Evolutionary conservation across 306 rosid genomes (phyloP), one percentile per base, ranked within the genome.

Genomic region (Coriaria nepalensis): DNA sequence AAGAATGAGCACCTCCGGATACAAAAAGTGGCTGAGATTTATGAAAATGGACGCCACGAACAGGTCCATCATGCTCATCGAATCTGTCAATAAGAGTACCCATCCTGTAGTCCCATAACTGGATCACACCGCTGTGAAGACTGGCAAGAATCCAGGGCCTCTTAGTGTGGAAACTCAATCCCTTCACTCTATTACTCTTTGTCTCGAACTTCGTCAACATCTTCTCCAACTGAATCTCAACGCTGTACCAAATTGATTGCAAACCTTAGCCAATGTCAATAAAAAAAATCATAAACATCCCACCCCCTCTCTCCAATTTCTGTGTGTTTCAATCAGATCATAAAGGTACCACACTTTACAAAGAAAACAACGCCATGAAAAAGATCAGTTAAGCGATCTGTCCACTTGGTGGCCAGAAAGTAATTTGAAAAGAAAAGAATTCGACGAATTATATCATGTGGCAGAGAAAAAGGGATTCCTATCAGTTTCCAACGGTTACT

Each of bases 71-170:
- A n/a, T 88, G 96, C 74, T 83, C 96, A 8, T 88, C 96, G 47
- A 88, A 88, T 56, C 82, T 70, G 59, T 88, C 96, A 64, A 88
- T 88, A 33, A 88, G 78, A 33, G 96, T 83, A 4, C 96, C 96
- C 96, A 88, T 88, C 12, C 96, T 88, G 45, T 88, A 88, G 46
- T 88, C 96, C 96, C 96, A 88, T 64, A 88, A 81, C 76, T 88
- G 96, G 78, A 88, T 72, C 79, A 88, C 96, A n/a, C 96, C 96
- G 50, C 95, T 83, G 77, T 88, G 96, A 57, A 88, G 96, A 81
- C 96, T 88, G 46, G 96, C 95, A 20, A 88, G 86, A 79, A 88
- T 76, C 96, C 96, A 88, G 0, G 96, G 96, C 66, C 96, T 74
- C 75, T 88, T 88, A 51, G 62, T 76, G 60, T 88, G 96, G 73